Percentiles rank a stretch among this genome's conserved stretches.
phyloP scores from a whole-genome alignment of 805 yeast genomes.

The Tetrapisispora nanseiensis region DNA sequence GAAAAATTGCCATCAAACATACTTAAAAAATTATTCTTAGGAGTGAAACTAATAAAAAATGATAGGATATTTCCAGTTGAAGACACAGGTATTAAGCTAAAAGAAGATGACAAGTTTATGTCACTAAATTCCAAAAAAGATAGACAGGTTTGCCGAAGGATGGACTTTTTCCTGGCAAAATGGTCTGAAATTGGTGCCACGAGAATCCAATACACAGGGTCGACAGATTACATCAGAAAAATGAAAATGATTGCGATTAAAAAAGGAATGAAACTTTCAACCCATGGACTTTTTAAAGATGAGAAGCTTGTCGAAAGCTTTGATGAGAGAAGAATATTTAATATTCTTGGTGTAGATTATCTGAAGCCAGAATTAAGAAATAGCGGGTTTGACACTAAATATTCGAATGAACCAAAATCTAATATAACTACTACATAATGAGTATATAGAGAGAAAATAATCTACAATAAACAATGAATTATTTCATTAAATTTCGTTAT shows the following conservation, averaged over 20 bases:
- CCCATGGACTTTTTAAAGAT: conserved; percentile 25
- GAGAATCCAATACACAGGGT: conserved; percentile 27
- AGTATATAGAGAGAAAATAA: background rate
- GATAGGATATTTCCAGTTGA: background rate
- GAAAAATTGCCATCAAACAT: too few relatives aligned
- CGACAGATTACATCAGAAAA: conserved; percentile 26
- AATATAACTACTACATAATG: background rate
- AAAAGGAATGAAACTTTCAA: conserved; percentile 22
- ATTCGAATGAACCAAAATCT: background rate
- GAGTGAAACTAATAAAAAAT: conserved; percentile 10
- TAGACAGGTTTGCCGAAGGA: conserved; percentile 19
- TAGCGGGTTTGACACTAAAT: background rate
- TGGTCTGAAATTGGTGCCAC: conserved; percentile 28
- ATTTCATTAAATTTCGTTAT: conserved; percentile 4
- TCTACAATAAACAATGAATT: conserved; percentile 2
- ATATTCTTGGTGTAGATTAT: conserved; percentile 15
- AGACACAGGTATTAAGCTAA: conserved; percentile 2
- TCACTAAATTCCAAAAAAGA: conserved; percentile 10
- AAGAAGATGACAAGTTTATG: conserved; percentile 15
- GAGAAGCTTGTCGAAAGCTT: conserved; percentile 17
- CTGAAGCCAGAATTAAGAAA: conserved; percentile 1
- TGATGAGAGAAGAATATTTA: conserved; percentile 20
- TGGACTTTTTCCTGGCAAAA: conserved; percentile 25
- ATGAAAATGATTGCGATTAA: conserved; percentile 18
- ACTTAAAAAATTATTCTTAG: conserved; percentile 14